phyloP scores from a whole-genome alignment of 2,329 filamentous ascomycete species.

The Calonectria montana region DNA sequence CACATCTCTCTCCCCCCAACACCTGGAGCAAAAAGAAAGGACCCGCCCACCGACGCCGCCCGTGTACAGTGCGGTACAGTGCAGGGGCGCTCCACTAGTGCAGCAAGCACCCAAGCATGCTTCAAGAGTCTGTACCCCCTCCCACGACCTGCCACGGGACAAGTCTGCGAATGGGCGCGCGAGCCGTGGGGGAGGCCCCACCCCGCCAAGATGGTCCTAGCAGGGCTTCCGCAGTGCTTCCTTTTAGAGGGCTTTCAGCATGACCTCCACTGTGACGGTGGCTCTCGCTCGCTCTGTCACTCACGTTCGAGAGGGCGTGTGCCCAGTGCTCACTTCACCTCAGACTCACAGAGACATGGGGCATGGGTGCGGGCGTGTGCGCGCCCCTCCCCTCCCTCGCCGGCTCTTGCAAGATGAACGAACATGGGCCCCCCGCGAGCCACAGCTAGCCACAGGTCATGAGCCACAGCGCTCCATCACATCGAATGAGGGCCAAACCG shows the following conservation, averaged over 20 bases:
- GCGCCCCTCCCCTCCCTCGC: neutral
- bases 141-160: slow-evolving; percentile 17
- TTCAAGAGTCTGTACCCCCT: slow-evolving; percentile 1
- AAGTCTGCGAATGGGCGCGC: slow-evolving; percentile 22
- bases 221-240: slow-evolving; percentile 18
- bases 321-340: slow-evolving; percentile 12
- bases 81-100: slow-evolving; percentile 11
- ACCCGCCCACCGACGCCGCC: slow-evolving; percentile 15
- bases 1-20: neutral
- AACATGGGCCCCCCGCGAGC: slow-evolving; percentile 1
- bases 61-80: slow-evolving; percentile 16
- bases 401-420: neutral
- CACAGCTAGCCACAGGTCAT: neutral
- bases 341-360: slow-evolving; percentile 1
- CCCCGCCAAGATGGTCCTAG: slow-evolving; percentile 18
- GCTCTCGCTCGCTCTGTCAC: neutral
- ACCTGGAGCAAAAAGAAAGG: slow-evolving; percentile 12
- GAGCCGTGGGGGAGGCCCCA: slow-evolving; percentile 14
- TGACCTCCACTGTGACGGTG: slow-evolving; percentile 1
- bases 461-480: slow-evolving; percentile 9
- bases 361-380: neutral
- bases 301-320: slow-evolving; percentile 15
- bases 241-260: slow-evolving; percentile 8
- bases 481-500: slow-evolving; percentile 2
- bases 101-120: slow-evolving; percentile 6